phyloP scores from a whole-genome alignment of 2,329 filamentous ascomycete species.

The Trichoderma afroharzianum region DNA sequence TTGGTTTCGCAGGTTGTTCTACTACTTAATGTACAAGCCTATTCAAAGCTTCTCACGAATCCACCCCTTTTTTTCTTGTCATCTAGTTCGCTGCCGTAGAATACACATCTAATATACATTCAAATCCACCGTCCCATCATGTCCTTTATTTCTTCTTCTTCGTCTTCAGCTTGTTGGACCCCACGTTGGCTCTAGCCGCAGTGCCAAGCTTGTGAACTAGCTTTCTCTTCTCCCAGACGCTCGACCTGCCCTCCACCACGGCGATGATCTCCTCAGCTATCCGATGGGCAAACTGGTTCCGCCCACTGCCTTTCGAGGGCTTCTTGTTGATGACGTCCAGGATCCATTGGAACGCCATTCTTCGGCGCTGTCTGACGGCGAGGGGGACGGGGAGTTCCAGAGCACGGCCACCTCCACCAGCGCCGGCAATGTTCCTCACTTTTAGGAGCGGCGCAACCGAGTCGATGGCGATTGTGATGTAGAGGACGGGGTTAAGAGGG shows the following conservation, averaged over 20 bases:
- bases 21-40: not conserved
- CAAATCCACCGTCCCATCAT: not conserved
- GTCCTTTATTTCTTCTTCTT: slow-evolving; percentile 34
- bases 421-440: slow-evolving; percentile 70
- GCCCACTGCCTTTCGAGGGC: slow-evolving; percentile 66
- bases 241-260: slow-evolving; percentile 80
- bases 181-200: slow-evolving; percentile 69
- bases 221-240: slow-evolving; percentile 78
- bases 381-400: slow-evolving; percentile 82
- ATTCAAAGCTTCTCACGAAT: not conserved
- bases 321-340: slow-evolving; percentile 78
- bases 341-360: slow-evolving; percentile 84
- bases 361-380: slow-evolving; percentile 67
- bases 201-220: slow-evolving; percentile 78
- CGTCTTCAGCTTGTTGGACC: slow-evolving; percentile 34
- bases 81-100: not conserved
- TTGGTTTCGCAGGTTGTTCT: not conserved
- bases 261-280: slow-evolving; percentile 83
- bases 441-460: slow-evolving; percentile 85
- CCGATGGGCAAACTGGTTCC: slow-evolving; percentile 68
- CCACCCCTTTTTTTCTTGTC: not conserved
- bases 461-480: slow-evolving; percentile 87
- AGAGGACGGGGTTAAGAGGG: slow-evolving; percentile 83
- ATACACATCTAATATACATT: slow-evolving; percentile 17
- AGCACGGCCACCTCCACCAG: slow-evolving; percentile 79